These are phyloP conservation scores for Hymenoscyphus infarciens DNA, from an alignment of 2,329 filamentous ascomycete genomes.

Conservation along the genomic window DNA sequence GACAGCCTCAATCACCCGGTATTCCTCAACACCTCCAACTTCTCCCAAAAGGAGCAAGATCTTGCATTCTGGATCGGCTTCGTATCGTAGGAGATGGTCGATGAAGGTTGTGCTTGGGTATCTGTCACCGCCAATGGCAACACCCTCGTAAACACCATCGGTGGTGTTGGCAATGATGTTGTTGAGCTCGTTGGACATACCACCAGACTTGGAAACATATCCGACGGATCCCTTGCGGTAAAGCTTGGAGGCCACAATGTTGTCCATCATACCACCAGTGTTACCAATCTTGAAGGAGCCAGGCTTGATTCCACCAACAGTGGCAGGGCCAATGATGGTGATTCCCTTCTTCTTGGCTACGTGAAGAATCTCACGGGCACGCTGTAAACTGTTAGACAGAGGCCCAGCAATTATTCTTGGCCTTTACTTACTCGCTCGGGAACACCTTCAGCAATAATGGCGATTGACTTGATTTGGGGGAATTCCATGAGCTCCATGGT, in stretches of 20 bases:
- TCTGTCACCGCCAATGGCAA: conserved; percentile 98
- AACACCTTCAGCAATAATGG: conserved; percentile 99
- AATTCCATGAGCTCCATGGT: conserved; percentile 98
- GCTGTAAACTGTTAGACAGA: conserved; percentile 48
- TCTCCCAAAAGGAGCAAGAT: conserved; percentile 94
- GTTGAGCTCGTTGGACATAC: conserved; percentile 99
- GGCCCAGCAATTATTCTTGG: background rate
- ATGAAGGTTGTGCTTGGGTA: conserved; percentile 99
- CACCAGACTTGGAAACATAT: conserved; percentile 99
- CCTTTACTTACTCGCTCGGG: conserved; percentile 77
- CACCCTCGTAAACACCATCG: conserved; percentile 97
- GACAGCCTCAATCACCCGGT: conserved; percentile 97
- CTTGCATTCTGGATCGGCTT: conserved; percentile 96
- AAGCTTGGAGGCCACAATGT: conserved; percentile 99
- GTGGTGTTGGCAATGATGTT: conserved; percentile 97
- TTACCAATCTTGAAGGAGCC: conserved; percentile 99
- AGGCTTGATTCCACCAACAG: conserved; percentile 98
- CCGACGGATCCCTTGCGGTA: conserved; percentile 98
- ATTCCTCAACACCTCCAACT: conserved; percentile 98
- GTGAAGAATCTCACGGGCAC: conserved; percentile 96
- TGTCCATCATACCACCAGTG: conserved; percentile 99
- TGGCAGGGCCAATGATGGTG: conserved; percentile 97
- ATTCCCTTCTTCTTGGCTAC: conserved; percentile 97
- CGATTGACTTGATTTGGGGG: conserved; percentile 97
- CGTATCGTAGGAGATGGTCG: conserved; percentile 94